These are phyloP conservation scores for Danielia reshetovae DNA, from an alignment of 805 yeast species.

Conservation along the genomic window DNA sequence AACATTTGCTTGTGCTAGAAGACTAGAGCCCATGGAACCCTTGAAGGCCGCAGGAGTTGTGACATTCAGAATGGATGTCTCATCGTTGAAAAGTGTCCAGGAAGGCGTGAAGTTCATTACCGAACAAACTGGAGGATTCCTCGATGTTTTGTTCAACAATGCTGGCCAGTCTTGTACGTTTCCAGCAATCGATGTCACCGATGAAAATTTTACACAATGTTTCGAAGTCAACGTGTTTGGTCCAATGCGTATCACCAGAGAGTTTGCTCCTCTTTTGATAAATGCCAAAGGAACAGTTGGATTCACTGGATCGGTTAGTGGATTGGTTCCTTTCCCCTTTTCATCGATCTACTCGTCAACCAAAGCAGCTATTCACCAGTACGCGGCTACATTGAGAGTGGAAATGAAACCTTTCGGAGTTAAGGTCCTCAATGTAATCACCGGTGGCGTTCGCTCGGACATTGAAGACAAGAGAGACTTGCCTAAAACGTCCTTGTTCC, in stretches of 20 bases:
- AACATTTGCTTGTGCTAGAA: constrained; percentile 74
- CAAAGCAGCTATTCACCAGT: constrained; percentile 75
- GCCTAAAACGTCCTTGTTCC: constrained; percentile 52
- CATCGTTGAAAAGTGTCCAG: constrained; percentile 45
- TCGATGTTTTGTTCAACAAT: constrained; percentile 66
- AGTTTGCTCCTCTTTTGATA: constrained; percentile 51
- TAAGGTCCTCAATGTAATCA: constrained; percentile 61
- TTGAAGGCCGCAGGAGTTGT: constrained; percentile 43
- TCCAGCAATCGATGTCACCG: constrained; percentile 64
- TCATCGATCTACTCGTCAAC: constrained; percentile 61
- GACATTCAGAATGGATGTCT: constrained; percentile 55
- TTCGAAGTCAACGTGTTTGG: constrained; percentile 69
- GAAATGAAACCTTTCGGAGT: constrained; percentile 75
- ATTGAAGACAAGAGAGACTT: constrained; percentile 64
- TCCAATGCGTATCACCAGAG: constrained; percentile 60
- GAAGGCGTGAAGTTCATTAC: constrained; percentile 41
- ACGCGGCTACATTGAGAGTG: constrained; percentile 56
- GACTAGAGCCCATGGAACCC: constrained; percentile 56
- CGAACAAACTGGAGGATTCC: constrained; percentile 40
- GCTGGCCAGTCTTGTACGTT: constrained; percentile 75
- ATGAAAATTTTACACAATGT: constrained; percentile 47
- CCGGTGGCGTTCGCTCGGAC: constrained; percentile 73
- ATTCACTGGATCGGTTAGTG: constrained; percentile 73
- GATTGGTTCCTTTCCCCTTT: constrained; percentile 65
- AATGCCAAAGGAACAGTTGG: constrained; percentile 65